Conservation (phyloP, 108 stramenopile species). For the Skeletonema tropicum region DNA sequence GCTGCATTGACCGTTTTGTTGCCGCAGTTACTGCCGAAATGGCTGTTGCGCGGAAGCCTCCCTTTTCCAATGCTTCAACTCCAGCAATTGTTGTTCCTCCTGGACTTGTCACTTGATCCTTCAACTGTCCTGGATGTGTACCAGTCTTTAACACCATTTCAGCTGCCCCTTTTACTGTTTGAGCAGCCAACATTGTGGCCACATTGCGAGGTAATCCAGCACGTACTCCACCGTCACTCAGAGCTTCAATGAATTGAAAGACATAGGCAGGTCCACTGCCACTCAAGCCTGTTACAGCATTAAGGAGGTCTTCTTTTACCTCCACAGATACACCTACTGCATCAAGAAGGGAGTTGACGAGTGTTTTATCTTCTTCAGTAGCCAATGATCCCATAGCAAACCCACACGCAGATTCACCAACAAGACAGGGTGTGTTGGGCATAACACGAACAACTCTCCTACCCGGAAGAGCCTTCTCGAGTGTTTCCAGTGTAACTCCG, state of each 20-base stretch:
- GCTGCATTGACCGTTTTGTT: constrained; percentile 77
- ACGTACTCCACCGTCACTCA: constrained; percentile 96
- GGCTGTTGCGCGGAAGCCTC: constrained; percentile 71
- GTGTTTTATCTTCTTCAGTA: constrained; percentile 66
- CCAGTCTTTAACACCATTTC: constrained; percentile 93
- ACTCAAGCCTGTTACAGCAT: constrained; percentile 94
- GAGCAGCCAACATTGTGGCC: constrained; percentile 90
- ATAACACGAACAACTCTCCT: constrained; percentile 89
- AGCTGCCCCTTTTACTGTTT: constrained; percentile 96
- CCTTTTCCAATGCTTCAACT: constrained; percentile 90
- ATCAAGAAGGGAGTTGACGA: constrained; percentile 78
- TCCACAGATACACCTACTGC: constrained; percentile 81
- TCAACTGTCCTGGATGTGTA: constrained; percentile 90
- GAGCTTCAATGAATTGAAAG: constrained; percentile 94
- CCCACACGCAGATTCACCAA: constrained; percentile 87
- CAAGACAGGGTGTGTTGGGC: constrained; percentile 95
- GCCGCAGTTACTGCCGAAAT: constrained; percentile 80
- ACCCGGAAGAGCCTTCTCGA: constrained; percentile 68
- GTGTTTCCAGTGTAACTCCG: constrained; percentile 70
- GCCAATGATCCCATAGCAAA: constrained; percentile 75
- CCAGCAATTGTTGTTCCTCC: constrained; percentile 97
- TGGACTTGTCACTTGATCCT: constrained; percentile 90
- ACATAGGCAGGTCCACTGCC: constrained; percentile 97
- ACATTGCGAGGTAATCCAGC: constrained; percentile 88
- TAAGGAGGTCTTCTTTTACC: constrained; percentile 77